Conservation (phyloP, 2,329 filamentous ascomycete genomes). For the Stachybotrys chlorohalonatus region DNA sequence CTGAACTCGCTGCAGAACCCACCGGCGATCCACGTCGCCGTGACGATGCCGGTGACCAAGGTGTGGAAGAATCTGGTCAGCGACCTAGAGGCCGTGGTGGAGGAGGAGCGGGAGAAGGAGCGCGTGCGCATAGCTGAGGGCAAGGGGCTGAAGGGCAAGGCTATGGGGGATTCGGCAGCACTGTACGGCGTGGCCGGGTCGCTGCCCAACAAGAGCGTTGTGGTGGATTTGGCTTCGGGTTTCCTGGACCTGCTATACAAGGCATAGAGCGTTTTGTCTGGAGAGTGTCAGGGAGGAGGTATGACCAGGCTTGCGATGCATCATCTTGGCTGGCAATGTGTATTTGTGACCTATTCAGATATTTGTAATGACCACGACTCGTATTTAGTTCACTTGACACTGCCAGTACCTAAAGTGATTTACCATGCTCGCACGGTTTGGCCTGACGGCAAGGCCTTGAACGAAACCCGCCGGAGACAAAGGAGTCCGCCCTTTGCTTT, state of each 20-base stretch:
- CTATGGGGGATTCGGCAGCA: slow-evolving; percentile 71
- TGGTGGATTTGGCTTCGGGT: slow-evolving; percentile 79
- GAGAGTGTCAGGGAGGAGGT: background rate
- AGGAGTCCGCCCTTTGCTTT: too few relatives aligned
- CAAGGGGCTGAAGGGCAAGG: slow-evolving; percentile 55
- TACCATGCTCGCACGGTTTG: too few relatives aligned
- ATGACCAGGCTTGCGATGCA: background rate
- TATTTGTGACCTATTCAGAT: background rate
- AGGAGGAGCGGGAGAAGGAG: slow-evolving; percentile 74
- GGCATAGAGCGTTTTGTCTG: slow-evolving; percentile 40
- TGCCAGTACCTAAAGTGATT: too few relatives aligned
- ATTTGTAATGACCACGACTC: too few relatives aligned
- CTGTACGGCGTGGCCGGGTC: slow-evolving; percentile 93
- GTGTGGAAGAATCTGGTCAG: slow-evolving; percentile 70
- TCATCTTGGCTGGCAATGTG: background rate
- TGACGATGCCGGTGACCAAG: slow-evolving; percentile 77
- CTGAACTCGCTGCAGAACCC: slow-evolving; percentile 89
- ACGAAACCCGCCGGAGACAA: too few relatives aligned
- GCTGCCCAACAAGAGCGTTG: slow-evolving; percentile 89
- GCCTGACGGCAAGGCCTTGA: too few relatives aligned
- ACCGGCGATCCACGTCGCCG: slow-evolving; percentile 86
- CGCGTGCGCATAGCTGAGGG: slow-evolving; percentile 62
- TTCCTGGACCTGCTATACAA: slow-evolving; percentile 94
- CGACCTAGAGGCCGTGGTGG: slow-evolving; percentile 59
- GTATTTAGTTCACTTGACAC: too few relatives aligned